phyloP scores from a whole-genome alignment of 306 rosid genomes.

The Cyclanthera cordifolia region DNA sequence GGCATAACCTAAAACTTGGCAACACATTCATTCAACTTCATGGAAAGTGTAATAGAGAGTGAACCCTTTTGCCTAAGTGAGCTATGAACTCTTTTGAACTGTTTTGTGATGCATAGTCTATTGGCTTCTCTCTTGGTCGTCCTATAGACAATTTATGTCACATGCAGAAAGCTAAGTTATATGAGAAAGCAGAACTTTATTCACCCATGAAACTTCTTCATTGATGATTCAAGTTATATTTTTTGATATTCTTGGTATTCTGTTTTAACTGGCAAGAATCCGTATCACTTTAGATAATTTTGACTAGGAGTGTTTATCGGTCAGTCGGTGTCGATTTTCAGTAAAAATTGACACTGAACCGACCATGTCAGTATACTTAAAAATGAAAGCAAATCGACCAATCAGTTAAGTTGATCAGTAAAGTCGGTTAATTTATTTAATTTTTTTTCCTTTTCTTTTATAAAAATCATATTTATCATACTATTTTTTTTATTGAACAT shows the following conservation, averaged over 20 bases:
- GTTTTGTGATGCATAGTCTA: not conserved
- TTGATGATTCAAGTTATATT: not conserved
- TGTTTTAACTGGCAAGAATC: not conserved
- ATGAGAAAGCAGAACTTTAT: not conserved
- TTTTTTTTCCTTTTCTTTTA: no score
- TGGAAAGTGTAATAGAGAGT: slow-evolving; percentile 5
- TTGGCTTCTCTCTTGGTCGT: not conserved
- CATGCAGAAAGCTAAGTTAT: not conserved
- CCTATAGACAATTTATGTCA: slow-evolving; percentile 1
- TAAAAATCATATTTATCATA: no score
- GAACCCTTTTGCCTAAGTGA: not conserved
- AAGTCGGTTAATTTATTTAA: no score
- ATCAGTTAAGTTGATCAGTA: no score
- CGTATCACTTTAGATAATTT: no score
- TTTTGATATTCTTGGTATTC: not conserved
- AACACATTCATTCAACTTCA: slow-evolving; percentile 18
- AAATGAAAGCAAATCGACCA: no score
- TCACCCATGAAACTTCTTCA: not conserved
- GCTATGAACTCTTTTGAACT: slow-evolving; percentile 1
- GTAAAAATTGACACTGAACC: no score
- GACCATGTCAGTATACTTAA: no score
- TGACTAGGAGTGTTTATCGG: no score
- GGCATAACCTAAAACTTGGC: slow-evolving; percentile 15
- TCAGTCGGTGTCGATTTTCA: no score
- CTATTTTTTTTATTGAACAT: no score